Conservation (phyloP, 2,329 filamentous ascomycete genomes). For the Pestalotiopsis sp. region DNA sequence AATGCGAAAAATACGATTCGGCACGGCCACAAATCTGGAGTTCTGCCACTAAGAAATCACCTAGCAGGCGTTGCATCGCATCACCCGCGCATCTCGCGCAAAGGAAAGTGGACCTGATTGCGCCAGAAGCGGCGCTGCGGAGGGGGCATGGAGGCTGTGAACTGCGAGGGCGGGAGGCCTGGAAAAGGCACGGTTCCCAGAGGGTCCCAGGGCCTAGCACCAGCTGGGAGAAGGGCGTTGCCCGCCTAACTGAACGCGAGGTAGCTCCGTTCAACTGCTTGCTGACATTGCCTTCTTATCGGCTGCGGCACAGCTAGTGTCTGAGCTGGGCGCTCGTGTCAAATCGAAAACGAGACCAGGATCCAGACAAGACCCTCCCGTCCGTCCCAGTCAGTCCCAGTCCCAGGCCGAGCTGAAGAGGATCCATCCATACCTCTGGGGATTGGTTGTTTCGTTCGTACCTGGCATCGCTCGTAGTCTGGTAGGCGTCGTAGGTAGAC, state of each 20-base stretch:
- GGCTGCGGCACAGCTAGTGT: conserved; percentile 6
- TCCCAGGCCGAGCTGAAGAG: background rate
- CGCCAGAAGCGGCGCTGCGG: background rate
- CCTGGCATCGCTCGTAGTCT: background rate
- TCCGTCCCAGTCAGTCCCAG: background rate
- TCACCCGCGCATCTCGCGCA: background rate
- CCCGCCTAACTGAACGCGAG: background rate
- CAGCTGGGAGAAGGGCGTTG: background rate
- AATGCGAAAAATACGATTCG: background rate
- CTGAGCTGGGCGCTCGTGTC: conserved; percentile 7
- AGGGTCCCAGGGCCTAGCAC: background rate
- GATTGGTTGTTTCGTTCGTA: background rate
- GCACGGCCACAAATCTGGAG: background rate
- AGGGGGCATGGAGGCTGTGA: background rate
- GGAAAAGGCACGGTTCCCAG: background rate
- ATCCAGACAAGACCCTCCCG: conserved; percentile 1
- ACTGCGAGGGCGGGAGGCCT: background rate
- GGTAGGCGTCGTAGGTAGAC: background rate
- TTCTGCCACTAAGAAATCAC: background rate
- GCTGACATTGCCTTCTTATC: conserved; percentile 3
- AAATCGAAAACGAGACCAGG: background rate
- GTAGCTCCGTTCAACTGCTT: background rate
- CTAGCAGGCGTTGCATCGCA: conserved; percentile 6
- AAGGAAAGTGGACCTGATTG: conserved; percentile 1
- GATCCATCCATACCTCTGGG: background rate